phyloP scores from a whole-genome alignment of 2,329 filamentous ascomycete species.

The Talaromyces sp. region DNA sequence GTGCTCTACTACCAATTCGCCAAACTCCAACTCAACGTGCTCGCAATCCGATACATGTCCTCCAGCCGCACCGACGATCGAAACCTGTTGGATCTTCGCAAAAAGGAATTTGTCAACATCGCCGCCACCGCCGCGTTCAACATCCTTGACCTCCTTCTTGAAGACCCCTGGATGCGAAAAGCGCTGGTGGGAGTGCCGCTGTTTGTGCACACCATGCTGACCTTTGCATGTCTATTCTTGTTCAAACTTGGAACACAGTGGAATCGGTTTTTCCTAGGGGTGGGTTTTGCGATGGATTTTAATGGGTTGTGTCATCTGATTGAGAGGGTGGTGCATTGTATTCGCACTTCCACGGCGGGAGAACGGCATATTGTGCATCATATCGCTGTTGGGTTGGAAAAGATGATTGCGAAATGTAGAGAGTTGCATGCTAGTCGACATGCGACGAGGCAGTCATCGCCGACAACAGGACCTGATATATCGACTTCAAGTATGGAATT shows the following conservation, averaged over 20 bases:
- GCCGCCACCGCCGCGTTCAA: neutral
- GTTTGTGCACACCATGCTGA: neutral
- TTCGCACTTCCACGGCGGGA: neutral
- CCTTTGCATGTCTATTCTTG: neutral
- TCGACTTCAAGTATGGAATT: neutral
- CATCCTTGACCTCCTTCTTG: neutral
- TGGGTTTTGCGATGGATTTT: neutral
- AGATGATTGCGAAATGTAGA: neutral
- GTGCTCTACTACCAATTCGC: neutral
- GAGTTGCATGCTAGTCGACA: neutral
- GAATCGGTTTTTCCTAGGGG: neutral
- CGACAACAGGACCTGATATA: neutral
- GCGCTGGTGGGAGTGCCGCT: neutral
- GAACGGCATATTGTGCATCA: neutral
- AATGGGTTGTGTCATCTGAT: neutral
- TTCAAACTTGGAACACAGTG: neutral
- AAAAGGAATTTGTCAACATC: neutral
- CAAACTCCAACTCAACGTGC: neutral
- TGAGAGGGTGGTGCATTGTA: neutral
- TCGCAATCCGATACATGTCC: neutral
- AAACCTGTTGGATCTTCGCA: neutral
- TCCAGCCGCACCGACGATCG: neutral
- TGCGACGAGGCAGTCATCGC: neutral
- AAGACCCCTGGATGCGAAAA: neutral
- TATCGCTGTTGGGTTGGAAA: neutral